Evolutionary conservation across 2,329 filamentous ascomycete species (phyloP).

Genomic region (Diplodia mutila): DNA sequence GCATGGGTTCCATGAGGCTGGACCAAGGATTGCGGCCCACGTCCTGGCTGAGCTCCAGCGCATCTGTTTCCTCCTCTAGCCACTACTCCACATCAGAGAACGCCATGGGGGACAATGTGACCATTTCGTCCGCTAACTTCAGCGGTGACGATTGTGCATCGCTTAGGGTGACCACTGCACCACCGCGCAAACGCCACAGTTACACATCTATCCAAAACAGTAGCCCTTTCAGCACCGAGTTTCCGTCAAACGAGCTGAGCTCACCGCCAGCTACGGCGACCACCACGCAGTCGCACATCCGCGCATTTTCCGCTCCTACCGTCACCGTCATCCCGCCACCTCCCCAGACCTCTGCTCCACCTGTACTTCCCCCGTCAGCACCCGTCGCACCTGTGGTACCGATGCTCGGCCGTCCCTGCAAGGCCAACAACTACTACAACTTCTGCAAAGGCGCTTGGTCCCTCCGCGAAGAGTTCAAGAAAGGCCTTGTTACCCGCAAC

Average conservation of each 20-base stretch:
- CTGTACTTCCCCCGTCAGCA: conserved; percentile 37
- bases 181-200: conserved; percentile 20
- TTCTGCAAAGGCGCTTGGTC: conserved; percentile 48
- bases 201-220: conserved; percentile 23
- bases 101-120: conserved; percentile 13
- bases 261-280: conserved; percentile 7
- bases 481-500: conserved; percentile 37
- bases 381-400: background rate
- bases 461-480: conserved; percentile 39
- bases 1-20: conserved; percentile 2
- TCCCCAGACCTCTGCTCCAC: background rate
- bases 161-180: background rate
- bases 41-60: conserved; percentile 5
- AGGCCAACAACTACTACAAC: conserved; percentile 47
- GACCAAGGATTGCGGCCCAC: background rate
- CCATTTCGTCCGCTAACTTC: conserved; percentile 3
- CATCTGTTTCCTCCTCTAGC: conserved; percentile 8
- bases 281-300: conserved; percentile 15
- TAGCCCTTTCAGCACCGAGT: conserved; percentile 5
- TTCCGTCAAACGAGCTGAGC: conserved; percentile 6
- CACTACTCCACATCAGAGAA: conserved; percentile 16
- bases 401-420: conserved; percentile 39
- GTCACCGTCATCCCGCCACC: conserved; percentile 19
- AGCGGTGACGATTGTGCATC: conserved; percentile 6
- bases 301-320: conserved; percentile 7